A percentile compares a stretch with the other conserved stretches of the same genome.
phyloP scores from a whole-genome alignment of 371 early-diverging fungal genomes.

The Mucor irregularis region DNA sequence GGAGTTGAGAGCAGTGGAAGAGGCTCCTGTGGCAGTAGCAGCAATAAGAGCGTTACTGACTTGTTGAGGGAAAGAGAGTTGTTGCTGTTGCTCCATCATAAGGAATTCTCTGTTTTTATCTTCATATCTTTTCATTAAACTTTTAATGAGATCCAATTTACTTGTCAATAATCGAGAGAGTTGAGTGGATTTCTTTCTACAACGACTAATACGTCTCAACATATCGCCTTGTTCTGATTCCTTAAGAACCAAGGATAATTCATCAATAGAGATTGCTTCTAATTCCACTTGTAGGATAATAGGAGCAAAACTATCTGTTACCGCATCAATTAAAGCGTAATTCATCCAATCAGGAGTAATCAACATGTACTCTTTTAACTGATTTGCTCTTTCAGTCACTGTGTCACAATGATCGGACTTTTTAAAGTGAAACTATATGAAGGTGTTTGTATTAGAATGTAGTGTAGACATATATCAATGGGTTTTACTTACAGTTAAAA shows the following conservation, averaged over 20 bases:
- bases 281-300: constrained; percentile 72
- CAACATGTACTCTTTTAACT: constrained; percentile 37
- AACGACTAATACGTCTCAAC: constrained; percentile 82
- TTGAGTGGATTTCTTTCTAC: constrained; percentile 77
- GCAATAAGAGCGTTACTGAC: background rate
- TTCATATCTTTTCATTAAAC: constrained; percentile 78
- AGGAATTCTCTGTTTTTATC: constrained; percentile 31
- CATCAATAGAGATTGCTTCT: constrained; percentile 88
- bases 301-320: constrained; percentile 81
- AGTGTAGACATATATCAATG: background rate
- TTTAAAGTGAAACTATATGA: constrained; percentile 41
- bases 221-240: constrained; percentile 83
- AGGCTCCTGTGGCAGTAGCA: background rate
- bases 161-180: constrained; percentile 70
- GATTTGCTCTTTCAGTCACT: constrained; percentile 39
- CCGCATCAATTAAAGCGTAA: constrained; percentile 83
- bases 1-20: background rate
- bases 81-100: constrained; percentile 1
- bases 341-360: constrained; percentile 73
- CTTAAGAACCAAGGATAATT: constrained; percentile 74
- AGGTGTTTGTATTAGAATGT: background rate
- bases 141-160: constrained; percentile 80
- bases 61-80: background rate
- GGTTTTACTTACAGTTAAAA: constrained; percentile 53
- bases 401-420: constrained; percentile 28